Evolutionary conservation across 2,329 filamentous ascomycete species (phyloP), one percentile per base, ranked within the genome.

Genomic region (Fusarium pininemorale): DNA sequence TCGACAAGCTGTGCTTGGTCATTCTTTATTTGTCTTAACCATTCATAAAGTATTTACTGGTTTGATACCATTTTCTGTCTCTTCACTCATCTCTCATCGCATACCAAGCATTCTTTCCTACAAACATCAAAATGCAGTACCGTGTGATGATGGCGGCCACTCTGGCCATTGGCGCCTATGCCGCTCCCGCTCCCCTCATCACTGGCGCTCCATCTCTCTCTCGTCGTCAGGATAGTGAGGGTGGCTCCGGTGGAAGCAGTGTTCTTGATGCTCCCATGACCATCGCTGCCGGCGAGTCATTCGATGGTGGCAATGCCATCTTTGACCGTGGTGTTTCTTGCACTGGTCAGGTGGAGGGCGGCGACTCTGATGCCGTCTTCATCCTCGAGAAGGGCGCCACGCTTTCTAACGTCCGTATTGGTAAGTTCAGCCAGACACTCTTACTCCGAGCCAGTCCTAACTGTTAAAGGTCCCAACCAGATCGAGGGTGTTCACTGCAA

Each of bases 341-440:
- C 70, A 76, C 73, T 64, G 78, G 78, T 3, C 78, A 79, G 58
- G 44, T 10, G 0, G 78, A 79, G 58, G 78, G 78, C n/a, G 77
- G 78, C 13, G 69, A 71, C 53, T 78, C 79, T 1, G 86, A 87
- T 54, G 83, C 84, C 28, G 83, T 86, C 55, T 86, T 85, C 73
- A 78, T 84, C 51, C 80, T 86, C 9, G 78, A 81, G 50, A 62
- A 76, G 7, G 85, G 85, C 4, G 85, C 84, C 14, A 84, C 82
- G 2, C 80, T 87, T 51, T 83, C 80, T 64, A 87, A 87, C 63
- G 85, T 84, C 48, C 86, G 85, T 68, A 87, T 87, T 35, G 85
- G 85, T 67, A 70, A 39, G 71, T 35, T 16, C 12, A 30, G 3
- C 7, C 7, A 7, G 20, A 1, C 1, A 20, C 4, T 14, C 4